Evolutionary conservation across 805 yeast species (phyloP), one percentile per base, ranked within the genome.

Genomic region (Deakozyma indianensis): DNA sequence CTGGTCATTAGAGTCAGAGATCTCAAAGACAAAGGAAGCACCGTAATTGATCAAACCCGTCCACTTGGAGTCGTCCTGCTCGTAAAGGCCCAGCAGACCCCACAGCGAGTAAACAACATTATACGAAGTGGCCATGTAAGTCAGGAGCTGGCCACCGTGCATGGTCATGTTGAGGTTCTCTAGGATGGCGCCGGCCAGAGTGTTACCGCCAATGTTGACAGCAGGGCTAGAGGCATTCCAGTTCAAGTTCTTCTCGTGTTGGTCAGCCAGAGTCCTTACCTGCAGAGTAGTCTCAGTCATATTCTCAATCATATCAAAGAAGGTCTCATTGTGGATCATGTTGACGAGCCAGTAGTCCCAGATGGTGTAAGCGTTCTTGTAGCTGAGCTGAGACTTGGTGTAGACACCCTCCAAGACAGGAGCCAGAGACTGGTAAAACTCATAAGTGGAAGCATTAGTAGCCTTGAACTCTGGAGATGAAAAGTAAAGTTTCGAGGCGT

Each of bases 31-130:
- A 38, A 63, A 56, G 2, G 70, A 60, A 14, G 73, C 54, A 40
- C 72, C 75, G 51, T 71, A 71, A 41, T 65, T 63, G 48, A 74
- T 72, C 64, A 71, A 63, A 21, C 73, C 72, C 15, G 69, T 67
- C 58, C 70, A 71, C 27, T 50, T 51, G 44, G 62, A 54, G 45
- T 56, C 63, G 25, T 62, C 56, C n/a, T 55, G 56, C 23, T 52
- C 41, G 50, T 62, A 56, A 48, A 70, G 51, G 23, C 62, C 63
- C 42, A 67, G 42, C 24, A 67, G 46, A 45, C 65, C 68, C 41
- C 57, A 60, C 35, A 67, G 48, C 54, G 65, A 70, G 59, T 58
- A 67, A 66, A 71, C 68, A 44, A 62, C 63, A 55, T 67, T 66
- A 59, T 53, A 71, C 3, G 75, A 65, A 35, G 75, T 75, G 14